A percentile compares a stretch with the other conserved stretches of the same genome.
phyloP scores from a whole-genome alignment of 2,329 filamentous ascomycete species.

The Fusarium pseudocircinatum region DNA sequence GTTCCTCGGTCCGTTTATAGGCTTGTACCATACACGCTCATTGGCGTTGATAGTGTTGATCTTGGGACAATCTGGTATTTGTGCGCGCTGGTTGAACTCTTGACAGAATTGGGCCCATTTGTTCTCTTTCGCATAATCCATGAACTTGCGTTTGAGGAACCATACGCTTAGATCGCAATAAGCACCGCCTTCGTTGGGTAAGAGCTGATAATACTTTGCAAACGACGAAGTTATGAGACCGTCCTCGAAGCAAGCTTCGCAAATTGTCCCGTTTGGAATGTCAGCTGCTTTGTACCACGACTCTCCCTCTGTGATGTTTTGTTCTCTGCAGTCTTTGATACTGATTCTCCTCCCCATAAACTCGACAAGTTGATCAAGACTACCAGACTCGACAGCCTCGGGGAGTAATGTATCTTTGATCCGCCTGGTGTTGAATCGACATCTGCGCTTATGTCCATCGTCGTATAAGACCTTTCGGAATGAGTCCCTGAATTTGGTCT shows the following conservation, averaged over 20 bases:
- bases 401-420: constrained; percentile 48
- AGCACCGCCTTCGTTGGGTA: neutral
- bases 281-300: constrained; percentile 49
- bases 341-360: constrained; percentile 44
- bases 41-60: constrained; percentile 26
- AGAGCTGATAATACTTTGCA: constrained; percentile 42
- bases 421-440: constrained; percentile 48
- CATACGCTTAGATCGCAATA: constrained; percentile 48
- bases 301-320: constrained; percentile 16
- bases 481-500: constrained; percentile 39
- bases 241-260: constrained; percentile 52
- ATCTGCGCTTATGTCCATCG: constrained; percentile 45
- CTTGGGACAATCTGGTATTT: constrained; percentile 43
- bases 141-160: constrained; percentile 46
- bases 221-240: constrained; percentile 45
- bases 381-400: constrained; percentile 41
- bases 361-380: constrained; percentile 39
- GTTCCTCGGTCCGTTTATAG: constrained; percentile 33
- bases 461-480: constrained; percentile 40
- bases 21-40: constrained; percentile 48
- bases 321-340: constrained; percentile 30
- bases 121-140: constrained; percentile 31
- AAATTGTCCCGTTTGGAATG: constrained; percentile 48
- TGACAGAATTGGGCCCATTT: constrained; percentile 49
- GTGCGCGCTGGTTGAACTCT: constrained; percentile 43